Base-by-base conservation (phyloP, 139 green algal species). In the Closterium sp. region DNA sequence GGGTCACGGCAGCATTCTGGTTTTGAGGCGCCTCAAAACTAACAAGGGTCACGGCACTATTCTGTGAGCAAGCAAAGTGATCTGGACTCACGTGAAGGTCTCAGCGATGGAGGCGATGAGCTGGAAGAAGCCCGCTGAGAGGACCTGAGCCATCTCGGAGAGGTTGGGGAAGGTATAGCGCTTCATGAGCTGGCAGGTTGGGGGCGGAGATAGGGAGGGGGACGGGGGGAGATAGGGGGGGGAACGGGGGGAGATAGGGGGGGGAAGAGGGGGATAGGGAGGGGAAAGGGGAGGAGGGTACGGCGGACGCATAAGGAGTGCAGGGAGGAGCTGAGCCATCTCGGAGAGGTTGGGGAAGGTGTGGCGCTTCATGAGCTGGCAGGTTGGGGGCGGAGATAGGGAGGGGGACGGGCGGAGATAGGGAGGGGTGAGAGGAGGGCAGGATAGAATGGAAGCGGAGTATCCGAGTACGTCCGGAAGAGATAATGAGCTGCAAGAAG, bases 91-190 rank as follows among this genome's bases (percentile, higher is more conserved):
- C n/a, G 97, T 94, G 90, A 97, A 97, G 12, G 95, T 95, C 93
- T 98, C 97, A 28, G 96, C 96, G 84, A 97, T 90, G n/a, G 90
- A 94, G 10, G 94, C 91, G 23, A 94, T 43, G 25, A 93, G 83
- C 85, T 96, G 93, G 94, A 96, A 97, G 84, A 97, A 95, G 7
- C 88, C 92, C 21, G 93, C 88, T 0, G 94, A 90, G 28, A 94
- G 86, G 10, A 94, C 91, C 35, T 94, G 94, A 25, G 96, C 96
- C 2, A 93, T 91, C 1, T 95, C 89, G 34, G 91, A 95, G 0
- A 98, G 93, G 90, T 95, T 95, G 91, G 97, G 93, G 88, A 95
- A 95, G 10, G 96, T 96, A 95, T 97, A 97, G 87, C 96, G 96
- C 69, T 94, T 95, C 95, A 97, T 97, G 38, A 66, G 38, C 38